These are phyloP conservation scores for Xylariomycetidae sp. DNA, from an alignment of 2,329 filamentous ascomycete species.

Conservation along the genomic window DNA sequence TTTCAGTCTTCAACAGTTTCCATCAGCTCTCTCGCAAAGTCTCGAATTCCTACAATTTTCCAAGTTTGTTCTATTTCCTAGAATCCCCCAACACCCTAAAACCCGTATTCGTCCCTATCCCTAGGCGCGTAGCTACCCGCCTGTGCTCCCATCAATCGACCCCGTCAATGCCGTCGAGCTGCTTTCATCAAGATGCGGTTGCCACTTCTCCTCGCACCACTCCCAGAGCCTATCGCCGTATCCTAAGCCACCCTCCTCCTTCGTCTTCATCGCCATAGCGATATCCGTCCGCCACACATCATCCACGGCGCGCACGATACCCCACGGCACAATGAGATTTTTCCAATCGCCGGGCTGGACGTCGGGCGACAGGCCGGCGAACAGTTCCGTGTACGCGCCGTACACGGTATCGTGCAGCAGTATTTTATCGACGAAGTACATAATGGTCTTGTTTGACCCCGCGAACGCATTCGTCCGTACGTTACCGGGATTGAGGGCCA, in stretches of 20 bases:
- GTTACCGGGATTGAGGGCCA: background rate
- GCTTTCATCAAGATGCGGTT: too few species aligned
- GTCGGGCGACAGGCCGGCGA: background rate
- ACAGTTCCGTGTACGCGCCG: conserved; percentile 1
- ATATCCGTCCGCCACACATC: background rate
- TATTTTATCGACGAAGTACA: background rate
- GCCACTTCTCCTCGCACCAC: conserved; percentile 2
- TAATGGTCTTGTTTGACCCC: background rate
- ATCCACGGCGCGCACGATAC: background rate
- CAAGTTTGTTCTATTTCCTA: too few species aligned
- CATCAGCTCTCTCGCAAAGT: too few species aligned
- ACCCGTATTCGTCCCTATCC: too few species aligned
- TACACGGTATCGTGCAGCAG: conserved; percentile 1
- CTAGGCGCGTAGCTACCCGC: too few species aligned
- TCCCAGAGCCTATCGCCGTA: background rate
- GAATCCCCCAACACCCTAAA: too few species aligned
- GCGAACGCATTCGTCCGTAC: background rate
- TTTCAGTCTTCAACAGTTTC: too few species aligned
- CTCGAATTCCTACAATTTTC: too few species aligned
- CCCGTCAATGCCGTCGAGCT: too few species aligned
- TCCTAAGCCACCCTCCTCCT: background rate
- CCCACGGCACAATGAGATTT: background rate
- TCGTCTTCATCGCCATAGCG: background rate
- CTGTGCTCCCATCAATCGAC: too few species aligned
- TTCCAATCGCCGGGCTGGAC: background rate